These are phyloP conservation scores for Arthrobotrys entomopaga DNA, from an alignment of 2,329 filamentous ascomycete genomes.

Conservation along the genomic window DNA sequence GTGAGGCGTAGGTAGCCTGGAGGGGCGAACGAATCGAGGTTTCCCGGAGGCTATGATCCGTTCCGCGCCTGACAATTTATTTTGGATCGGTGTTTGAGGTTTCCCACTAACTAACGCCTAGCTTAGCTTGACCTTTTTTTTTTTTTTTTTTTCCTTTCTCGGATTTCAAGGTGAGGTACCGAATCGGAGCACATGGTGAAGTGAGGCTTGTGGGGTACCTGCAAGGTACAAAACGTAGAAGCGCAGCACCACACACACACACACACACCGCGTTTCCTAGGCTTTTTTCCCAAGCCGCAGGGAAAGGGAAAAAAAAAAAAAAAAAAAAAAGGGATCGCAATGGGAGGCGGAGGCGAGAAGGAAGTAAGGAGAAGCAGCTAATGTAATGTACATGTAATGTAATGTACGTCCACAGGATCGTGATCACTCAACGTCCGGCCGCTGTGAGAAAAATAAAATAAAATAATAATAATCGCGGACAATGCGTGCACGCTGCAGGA, in stretches of 20 bases:
- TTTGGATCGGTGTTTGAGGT: conserved; percentile 7
- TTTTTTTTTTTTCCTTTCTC: too few species aligned
- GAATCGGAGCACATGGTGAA: too few species aligned
- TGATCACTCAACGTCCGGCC: conserved; percentile 14
- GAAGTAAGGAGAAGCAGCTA: not conserved
- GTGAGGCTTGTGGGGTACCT: too few species aligned
- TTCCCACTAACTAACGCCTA: not conserved
- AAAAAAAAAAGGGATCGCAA: not conserved
- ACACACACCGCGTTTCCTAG: not conserved
- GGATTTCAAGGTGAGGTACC: too few species aligned
- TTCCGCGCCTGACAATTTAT: conserved; percentile 14
- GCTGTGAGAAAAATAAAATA: too few species aligned
- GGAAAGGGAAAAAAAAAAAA: not conserved
- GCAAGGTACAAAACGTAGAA: not conserved
- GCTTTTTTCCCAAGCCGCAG: not conserved
- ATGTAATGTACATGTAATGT: not conserved
- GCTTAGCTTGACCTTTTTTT: not conserved
- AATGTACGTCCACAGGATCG: not conserved
- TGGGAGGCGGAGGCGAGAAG: not conserved
- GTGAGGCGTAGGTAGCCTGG: conserved; percentile 1
- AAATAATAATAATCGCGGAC: conserved; percentile 2
- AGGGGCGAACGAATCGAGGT: not conserved
- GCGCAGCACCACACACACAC: not conserved
- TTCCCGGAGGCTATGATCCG: conserved; percentile 4
- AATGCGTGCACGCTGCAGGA: conserved; percentile 42